Conservation (phyloP, 2,329 filamentous ascomycete genomes). For the Calonectria hongkongensis region DNA sequence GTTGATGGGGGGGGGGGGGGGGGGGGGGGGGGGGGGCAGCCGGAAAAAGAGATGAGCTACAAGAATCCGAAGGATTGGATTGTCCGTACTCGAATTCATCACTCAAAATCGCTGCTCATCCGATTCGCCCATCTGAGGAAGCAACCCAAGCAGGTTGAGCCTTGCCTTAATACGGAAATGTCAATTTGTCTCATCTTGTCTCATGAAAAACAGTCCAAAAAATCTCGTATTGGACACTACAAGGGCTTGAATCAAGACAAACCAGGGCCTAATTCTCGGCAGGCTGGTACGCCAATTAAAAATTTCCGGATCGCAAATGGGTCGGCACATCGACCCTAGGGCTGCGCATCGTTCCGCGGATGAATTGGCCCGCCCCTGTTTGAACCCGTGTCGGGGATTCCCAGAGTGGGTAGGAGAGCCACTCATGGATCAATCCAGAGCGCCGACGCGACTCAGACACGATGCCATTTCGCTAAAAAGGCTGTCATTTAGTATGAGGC, state of each 20-base stretch:
- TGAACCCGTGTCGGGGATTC: conserved; percentile 24
- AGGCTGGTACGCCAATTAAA: background rate
- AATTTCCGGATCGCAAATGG: background rate
- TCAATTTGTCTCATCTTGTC: background rate
- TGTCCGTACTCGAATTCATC: conserved; percentile 4
- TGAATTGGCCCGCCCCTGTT: conserved; percentile 8
- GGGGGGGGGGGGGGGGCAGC: too few species aligned
- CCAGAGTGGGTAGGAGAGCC: conserved; percentile 8
- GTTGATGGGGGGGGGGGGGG: too few species aligned
- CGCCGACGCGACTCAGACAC: background rate
- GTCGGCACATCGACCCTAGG: background rate
- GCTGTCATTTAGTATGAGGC: background rate
- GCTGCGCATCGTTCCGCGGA: conserved; percentile 22
- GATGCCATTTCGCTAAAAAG: background rate
- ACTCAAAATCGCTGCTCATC: background rate
- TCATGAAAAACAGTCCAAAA: background rate
- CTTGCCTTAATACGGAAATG: background rate
- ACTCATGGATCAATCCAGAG: conserved; percentile 6
- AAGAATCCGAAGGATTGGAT: too few species aligned
- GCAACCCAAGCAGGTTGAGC: background rate
- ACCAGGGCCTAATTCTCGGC: background rate
- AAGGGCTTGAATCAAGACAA: background rate
- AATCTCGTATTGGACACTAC: background rate
- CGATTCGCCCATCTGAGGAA: background rate
- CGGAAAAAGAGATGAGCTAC: too few species aligned